Base-by-base conservation (phyloP, 1,139 yeast species). In the Geotrichum cucujoidarum region DNA sequence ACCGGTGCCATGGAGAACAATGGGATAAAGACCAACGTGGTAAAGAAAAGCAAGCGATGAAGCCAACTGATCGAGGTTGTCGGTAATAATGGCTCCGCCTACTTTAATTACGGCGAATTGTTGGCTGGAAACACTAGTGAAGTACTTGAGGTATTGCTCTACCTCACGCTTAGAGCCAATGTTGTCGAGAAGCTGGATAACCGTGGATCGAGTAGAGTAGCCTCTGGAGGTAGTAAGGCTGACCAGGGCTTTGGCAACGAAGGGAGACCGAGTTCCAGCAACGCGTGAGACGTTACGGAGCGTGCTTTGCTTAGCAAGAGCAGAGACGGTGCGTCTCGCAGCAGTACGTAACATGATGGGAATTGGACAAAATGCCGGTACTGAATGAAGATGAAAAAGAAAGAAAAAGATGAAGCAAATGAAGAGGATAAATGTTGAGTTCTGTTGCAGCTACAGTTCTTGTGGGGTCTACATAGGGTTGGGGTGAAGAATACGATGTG, bases 21-120 rank as follows among this genome's bases (percentile, higher is more conserved):
- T 88, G 20, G 98, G 98, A 62, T 89, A 92, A 56, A 92, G 77
- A 6, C 98, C 98, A 50, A 92, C 96, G 65, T 92, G 98, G 71
- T 92, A 92, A 58, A 92, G 74, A 67, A 92, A 92, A 4, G 97
- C 97, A 55, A 92, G 73, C 62, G 97, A 89, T 1, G 95, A 87
- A 0, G 98, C 97, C 59, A 92, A 73, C 68, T 92, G 95, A n/a
- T 89, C 85, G 56, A 92, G 72, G 61, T 92, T 94, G 61, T 92
- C 95, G 43, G 97, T 90, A 65, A 92, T 92, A 62, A 92, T 90
- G 40, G 98, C 98, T 56, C 98, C 98, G 35, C 98, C 98, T 33
- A 92, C 98, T 68, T 92, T 92, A 69, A 92, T 92, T 43, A 92
- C 96, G 13, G 98, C 98, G 63, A 92, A 92, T 64, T 92, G 97